Evolutionary conservation across 805 yeast genomes (phyloP).

Genomic region (Ogataea naganishii): DNA sequence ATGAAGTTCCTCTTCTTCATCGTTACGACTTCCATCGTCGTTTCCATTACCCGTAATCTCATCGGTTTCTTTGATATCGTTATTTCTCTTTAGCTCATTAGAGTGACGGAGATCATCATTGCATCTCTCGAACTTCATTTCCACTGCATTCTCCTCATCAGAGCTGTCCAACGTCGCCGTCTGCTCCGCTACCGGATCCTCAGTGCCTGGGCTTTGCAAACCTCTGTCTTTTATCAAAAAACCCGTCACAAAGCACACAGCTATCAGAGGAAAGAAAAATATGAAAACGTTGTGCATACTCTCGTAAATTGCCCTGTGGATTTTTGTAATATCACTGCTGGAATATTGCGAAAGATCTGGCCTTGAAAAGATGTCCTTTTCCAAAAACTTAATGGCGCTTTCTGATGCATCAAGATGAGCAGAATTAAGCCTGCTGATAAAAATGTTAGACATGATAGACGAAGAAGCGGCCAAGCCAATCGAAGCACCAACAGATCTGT

Average conservation of each 20-base stretch:
- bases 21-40: no score
- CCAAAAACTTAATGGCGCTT: constrained; percentile 12
- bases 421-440: constrained; percentile 8
- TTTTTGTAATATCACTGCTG: constrained; percentile 12
- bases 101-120: no score
- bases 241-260: constrained; percentile 22
- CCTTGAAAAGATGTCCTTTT: constrained; percentile 22
- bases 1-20: no score
- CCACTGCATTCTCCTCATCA: no score
- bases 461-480: constrained; percentile 42
- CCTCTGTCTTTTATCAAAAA: constrained; percentile 32
- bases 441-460: constrained; percentile 19
- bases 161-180: no score
- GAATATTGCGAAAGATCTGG: constrained; percentile 18
- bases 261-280: constrained; percentile 27
- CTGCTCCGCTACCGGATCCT: no score
- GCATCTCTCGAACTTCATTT: no score
- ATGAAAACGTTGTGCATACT: constrained; percentile 25
- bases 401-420: constrained; percentile 6
- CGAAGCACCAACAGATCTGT: constrained; percentile 56
- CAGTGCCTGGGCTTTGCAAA: constrained; percentile 25
- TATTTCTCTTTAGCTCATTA: no score
- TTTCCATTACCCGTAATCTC: no score
- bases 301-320: constrained; percentile 19
- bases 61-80: no score